Conservation (phyloP, 768 basidiomycete genomes). For the Cubamyces sp. region DNA sequence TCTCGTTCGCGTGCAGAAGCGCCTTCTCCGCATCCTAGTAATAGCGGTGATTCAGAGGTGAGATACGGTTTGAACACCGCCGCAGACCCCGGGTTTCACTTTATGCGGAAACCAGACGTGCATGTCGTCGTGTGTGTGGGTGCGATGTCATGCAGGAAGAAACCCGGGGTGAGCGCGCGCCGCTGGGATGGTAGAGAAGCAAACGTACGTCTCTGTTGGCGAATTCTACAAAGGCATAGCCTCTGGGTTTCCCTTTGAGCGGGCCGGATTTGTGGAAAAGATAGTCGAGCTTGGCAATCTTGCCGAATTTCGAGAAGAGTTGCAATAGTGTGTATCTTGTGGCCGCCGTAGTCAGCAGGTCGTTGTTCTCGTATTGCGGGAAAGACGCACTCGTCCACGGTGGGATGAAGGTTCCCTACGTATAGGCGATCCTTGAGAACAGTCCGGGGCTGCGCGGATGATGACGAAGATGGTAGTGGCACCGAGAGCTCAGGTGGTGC, state of each 20-base stretch:
- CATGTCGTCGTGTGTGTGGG: conserved; percentile 23
- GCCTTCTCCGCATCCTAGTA: conserved; percentile 86
- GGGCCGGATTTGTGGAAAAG: conserved; percentile 93
- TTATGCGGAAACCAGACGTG: conserved; percentile 11
- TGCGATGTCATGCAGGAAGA: conserved; percentile 33
- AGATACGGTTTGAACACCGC: conserved; percentile 3
- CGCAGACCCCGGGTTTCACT: conserved; percentile 33
- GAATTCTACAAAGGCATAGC: conserved; percentile 95
- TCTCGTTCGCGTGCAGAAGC: conserved; percentile 71
- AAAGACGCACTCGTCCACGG: conserved; percentile 80
- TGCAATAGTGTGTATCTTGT: conserved; percentile 85
- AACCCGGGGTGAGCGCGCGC: conserved; percentile 54
- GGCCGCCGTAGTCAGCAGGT: not conserved
- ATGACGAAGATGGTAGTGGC: conserved; percentile 20
- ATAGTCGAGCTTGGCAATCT: conserved; percentile 90
- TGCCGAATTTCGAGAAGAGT: conserved; percentile 90
- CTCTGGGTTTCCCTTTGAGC: conserved; percentile 89
- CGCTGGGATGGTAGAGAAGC: conserved; percentile 25
- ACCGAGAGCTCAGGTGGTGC: conserved; percentile 21
- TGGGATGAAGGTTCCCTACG: conserved; percentile 85
- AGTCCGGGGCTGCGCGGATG: conserved; percentile 28
- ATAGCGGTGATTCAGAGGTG: conserved; percentile 15
- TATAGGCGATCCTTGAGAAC: conserved; percentile 78
- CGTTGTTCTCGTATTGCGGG: not conserved
- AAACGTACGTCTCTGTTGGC: conserved; percentile 74